A percentile compares a stretch with the other conserved stretches of the same genome.
phyloP scores from a whole-genome alignment of 2,329 filamentous ascomycete species.

The Paramyrothecium roridum region DNA sequence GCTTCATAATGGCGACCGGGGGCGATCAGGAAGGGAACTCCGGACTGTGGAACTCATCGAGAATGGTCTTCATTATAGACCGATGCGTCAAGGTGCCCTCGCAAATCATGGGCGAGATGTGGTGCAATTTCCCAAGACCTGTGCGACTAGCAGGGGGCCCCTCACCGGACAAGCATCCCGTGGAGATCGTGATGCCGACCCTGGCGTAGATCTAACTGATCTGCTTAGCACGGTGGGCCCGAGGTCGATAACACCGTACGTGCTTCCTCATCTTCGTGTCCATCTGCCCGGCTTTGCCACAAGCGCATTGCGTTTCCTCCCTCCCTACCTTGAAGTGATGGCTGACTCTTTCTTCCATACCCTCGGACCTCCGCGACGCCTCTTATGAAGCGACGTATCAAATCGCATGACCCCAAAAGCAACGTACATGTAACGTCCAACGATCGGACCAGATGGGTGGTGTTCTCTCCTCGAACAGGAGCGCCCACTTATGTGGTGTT shows the following conservation, averaged over 20 bases:
- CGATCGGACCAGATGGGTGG: not conserved
- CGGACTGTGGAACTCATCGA: no score
- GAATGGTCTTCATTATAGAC: no score
- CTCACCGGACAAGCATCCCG: not conserved
- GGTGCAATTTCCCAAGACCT: not conserved
- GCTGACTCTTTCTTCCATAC: not conserved
- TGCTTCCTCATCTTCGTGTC: not conserved
- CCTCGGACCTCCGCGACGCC: not conserved
- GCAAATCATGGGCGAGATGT: no score
- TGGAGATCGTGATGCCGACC: not conserved
- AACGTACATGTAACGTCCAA: not conserved
- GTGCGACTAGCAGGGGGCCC: not conserved
- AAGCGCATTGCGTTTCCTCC: not conserved
- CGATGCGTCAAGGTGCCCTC: no score
- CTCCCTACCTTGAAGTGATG: not conserved
- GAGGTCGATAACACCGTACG: not conserved
- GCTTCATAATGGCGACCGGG: no score
- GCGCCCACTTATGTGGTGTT: not conserved
- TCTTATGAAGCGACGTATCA: not conserved
- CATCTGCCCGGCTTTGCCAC: not conserved
- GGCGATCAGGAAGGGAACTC: no score
- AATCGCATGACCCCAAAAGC: not conserved
- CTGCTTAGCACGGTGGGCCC: not conserved
- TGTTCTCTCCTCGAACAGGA: not conserved
- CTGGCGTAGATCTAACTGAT: not conserved